Conservation (phyloP, 1,139 yeast species). For the Geotrichum aggregatum region DNA sequence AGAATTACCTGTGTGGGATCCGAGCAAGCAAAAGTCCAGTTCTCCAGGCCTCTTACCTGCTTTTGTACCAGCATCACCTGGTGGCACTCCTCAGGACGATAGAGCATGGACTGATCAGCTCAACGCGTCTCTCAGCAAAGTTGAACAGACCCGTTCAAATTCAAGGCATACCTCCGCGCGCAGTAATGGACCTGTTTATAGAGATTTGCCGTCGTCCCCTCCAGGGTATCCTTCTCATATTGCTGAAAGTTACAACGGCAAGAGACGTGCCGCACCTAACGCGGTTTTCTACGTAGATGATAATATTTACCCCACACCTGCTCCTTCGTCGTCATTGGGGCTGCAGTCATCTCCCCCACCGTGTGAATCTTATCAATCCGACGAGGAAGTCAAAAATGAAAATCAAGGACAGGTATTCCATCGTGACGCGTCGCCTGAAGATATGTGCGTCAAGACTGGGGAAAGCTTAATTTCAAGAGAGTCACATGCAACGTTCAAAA, state of each 20-base stretch:
- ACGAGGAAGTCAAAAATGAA: constrained; percentile 9
- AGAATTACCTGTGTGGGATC: constrained; percentile 5
- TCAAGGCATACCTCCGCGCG: background rate
- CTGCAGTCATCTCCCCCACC: constrained; percentile 27
- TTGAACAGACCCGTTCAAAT: background rate
- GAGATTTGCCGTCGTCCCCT: constrained; percentile 10
- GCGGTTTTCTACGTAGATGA: background rate
- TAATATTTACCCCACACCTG: constrained; percentile 32
- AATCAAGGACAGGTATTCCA: constrained; percentile 12
- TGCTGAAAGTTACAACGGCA: background rate
- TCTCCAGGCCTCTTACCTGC: constrained; percentile 7
- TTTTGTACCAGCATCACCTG: constrained; percentile 16
- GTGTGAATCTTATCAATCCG: constrained; percentile 5
- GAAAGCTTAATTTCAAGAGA: background rate
- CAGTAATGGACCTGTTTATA: background rate
- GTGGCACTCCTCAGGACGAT: background rate
- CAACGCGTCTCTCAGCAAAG: background rate
- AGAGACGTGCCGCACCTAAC: background rate
- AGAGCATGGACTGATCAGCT: constrained; percentile 6
- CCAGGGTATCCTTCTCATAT: constrained; percentile 4
- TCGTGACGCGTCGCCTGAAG: background rate
- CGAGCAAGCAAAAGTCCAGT: background rate
- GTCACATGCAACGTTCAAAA: background rate
- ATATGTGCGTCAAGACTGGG: background rate
- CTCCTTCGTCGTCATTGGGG: constrained; percentile 30